phyloP scores from a whole-genome alignment of 2,329 filamentous ascomycete species.

The Penicillium sp. region DNA sequence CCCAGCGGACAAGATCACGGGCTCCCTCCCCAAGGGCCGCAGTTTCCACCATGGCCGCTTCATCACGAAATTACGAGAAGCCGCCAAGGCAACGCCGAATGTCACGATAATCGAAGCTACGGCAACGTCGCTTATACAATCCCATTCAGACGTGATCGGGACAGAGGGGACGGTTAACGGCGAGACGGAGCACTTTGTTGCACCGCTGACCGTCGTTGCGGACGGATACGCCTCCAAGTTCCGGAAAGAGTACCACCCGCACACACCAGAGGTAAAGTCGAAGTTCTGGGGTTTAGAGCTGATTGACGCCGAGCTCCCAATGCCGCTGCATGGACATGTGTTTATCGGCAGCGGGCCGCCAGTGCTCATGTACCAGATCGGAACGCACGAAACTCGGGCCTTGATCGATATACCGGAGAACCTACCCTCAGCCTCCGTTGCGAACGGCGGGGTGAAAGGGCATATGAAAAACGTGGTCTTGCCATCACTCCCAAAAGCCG shows the following conservation, averaged over 20 bases:
- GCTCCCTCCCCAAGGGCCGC: constrained; percentile 63
- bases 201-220: constrained; percentile 77
- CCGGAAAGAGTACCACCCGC: constrained; percentile 70
- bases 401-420: constrained; percentile 83
- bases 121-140: constrained; percentile 69
- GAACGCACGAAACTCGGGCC: constrained; percentile 85
- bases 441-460: constrained; percentile 75
- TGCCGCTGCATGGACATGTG: constrained; percentile 77
- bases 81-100: constrained; percentile 71
- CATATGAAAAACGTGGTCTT: constrained; percentile 79
- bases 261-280: constrained; percentile 66
- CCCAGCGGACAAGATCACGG: constrained; percentile 52
- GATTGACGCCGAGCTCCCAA: constrained; percentile 76
- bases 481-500: constrained; percentile 66
- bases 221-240: constrained; percentile 94
- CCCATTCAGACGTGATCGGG: constrained; percentile 72
- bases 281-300: constrained; percentile 95
- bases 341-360: constrained; percentile 74
- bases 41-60: constrained; percentile 95
- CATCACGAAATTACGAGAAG: constrained; percentile 73
- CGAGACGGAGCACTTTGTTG: constrained; percentile 77
- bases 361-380: constrained; percentile 93
- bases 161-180: constrained; percentile 70
- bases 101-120: constrained; percentile 90
- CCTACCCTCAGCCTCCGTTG: constrained; percentile 66